Base-by-base conservation (phyloP, 2,329 filamentous ascomycete species). In the Colletotrichum sp. region DNA sequence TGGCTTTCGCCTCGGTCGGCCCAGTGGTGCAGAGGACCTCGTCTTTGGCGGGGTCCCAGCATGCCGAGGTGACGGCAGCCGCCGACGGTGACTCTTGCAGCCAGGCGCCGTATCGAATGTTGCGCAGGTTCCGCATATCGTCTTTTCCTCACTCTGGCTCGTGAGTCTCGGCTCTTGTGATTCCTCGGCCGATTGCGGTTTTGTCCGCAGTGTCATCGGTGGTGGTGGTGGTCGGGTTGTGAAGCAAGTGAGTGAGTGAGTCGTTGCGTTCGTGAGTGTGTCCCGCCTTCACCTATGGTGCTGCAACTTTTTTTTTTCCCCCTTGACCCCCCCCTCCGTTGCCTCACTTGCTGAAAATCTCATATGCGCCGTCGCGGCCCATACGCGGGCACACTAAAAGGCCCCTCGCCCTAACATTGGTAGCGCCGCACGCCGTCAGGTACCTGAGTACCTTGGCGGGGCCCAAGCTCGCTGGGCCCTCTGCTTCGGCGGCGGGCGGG, bases 41-140 rank as follows among this genome's bases (percentile, higher is more conserved):
- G 84, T 97, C 94, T 78, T 91, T 92, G 76, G 92, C 90, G 65
- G 93, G 90, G 86, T 99, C 96, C 96, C 96, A 99, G 81, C 93
- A 92, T 34, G 95, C 93, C 69, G 95, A 94, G 81, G 91, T 89
- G 77, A 89, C 84, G 68, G 68, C 30, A 59, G 36, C 34, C 68
- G 68, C 70, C 32, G 69, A 62, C n/a, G 55, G 16, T 22, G 32
- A 34, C 57, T 32, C 44, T 44, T 66, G 69, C 39, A 70, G 72
- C 70, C 93, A 93, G 83, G 91, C 88, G 80, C 91, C 90, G 83
- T 95, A 93, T 82, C 91, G 92, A 81, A 96, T 92, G 84, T 93
- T 96, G 85, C 92, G 93, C 80, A 99, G 90, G 85, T 98, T 99
- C 83, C 95, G 94, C 96, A 99, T 99, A 22, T 66, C 71, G 24